These are phyloP conservation scores for Vitellaria paradoxa DNA, from an alignment of 179 eudicot genomes.

Conservation along the genomic window DNA sequence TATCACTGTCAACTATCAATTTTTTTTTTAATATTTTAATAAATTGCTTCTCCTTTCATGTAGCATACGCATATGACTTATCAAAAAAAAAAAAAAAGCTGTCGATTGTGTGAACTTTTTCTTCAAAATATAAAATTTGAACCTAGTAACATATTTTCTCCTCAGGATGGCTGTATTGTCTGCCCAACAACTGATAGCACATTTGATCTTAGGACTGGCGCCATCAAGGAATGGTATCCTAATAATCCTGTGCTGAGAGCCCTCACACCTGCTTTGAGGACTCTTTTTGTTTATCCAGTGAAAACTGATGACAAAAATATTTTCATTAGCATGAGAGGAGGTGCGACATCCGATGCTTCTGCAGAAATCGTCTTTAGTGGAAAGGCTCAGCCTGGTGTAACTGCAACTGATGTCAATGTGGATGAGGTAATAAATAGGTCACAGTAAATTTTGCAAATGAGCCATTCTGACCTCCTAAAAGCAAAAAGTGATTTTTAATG, in stretches of 20 bases:
- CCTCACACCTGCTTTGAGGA: slow-evolving; percentile 82
- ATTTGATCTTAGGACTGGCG: slow-evolving; percentile 80
- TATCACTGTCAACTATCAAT: not conserved
- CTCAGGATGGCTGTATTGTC: slow-evolving; percentile 91
- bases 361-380: slow-evolving; percentile 94
- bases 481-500: no score
- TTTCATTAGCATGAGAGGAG: slow-evolving; percentile 61
- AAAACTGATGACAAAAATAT: slow-evolving; percentile 78
- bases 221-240: slow-evolving; percentile 89
- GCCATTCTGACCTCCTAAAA: no score
- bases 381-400: slow-evolving; percentile 88
- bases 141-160: not conserved
- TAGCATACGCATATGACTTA: not conserved
- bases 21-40: not conserved
- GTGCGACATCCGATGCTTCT: slow-evolving; percentile 45
- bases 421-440: slow-evolving; percentile 59
- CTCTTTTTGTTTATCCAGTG: slow-evolving; percentile 66
- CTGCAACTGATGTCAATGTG: slow-evolving; percentile 79
- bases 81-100: not conserved
- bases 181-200: slow-evolving; percentile 98
- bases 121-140: slow-evolving; percentile 1
- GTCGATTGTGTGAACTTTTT: not conserved
- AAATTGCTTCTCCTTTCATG: not conserved
- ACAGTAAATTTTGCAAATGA: not conserved
- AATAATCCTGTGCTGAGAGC: slow-evolving; percentile 84